Evolutionary conservation across 2,329 filamentous ascomycete species (phyloP).

Genomic region (Cladosporium sp.): DNA sequence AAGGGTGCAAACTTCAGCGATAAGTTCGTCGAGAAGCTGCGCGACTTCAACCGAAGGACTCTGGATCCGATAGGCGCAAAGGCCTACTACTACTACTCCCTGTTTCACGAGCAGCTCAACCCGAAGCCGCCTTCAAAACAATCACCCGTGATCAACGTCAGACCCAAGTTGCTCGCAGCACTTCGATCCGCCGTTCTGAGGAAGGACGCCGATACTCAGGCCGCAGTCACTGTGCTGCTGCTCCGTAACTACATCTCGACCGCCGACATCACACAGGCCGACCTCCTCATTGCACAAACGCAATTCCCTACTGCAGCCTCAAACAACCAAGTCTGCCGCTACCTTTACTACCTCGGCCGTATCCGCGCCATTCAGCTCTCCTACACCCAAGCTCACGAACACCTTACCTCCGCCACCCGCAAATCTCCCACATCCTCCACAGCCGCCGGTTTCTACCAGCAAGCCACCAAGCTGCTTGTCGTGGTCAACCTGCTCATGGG

Average conservation of each 20-base stretch:
- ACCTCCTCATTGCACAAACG: conserved; percentile 91
- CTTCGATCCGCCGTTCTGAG: conserved; percentile 92
- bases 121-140: conserved; percentile 84
- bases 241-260: conserved; percentile 94
- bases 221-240: conserved; percentile 88
- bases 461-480: conserved; percentile 90
- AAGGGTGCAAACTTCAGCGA: conserved; percentile 80
- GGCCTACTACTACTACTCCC: conserved; percentile 95
- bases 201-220: conserved; percentile 96
- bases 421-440: conserved; percentile 89
- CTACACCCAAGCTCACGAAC: conserved; percentile 95
- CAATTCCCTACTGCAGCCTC: conserved; percentile 90
- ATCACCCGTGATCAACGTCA: conserved; percentile 79
- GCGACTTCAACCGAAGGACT: conserved; percentile 85
- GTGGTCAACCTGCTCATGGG: conserved; percentile 98
- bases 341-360: conserved; percentile 93
- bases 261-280: conserved; percentile 94
- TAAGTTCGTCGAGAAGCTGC: conserved; percentile 76
- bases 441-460: conserved; percentile 91
- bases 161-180: conserved; percentile 78
- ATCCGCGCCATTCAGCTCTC: conserved; percentile 94
- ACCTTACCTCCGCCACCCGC: conserved; percentile 85
- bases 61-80: conserved; percentile 90
- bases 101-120: conserved; percentile 88
- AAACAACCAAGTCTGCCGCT: conserved; percentile 96